Evolutionary conservation across 2,329 filamentous ascomycete genomes (phyloP).

Genomic region (Monilinia polystroma): DNA sequence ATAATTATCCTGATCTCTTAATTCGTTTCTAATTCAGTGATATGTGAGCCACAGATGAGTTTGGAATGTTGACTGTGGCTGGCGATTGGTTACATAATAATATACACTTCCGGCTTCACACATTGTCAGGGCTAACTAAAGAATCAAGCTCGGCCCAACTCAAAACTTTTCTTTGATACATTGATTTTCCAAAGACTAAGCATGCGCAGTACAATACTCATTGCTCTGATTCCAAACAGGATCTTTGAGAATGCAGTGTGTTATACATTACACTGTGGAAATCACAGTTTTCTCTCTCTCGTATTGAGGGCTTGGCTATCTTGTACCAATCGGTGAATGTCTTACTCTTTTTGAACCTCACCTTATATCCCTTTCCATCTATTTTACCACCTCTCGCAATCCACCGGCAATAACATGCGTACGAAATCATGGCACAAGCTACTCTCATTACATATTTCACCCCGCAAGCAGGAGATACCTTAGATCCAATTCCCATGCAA

Average conservation of each 20-base stretch:
- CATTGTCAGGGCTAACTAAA: neutral
- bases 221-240: neutral
- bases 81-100: neutral
- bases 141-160: neutral
- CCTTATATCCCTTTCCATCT: neutral
- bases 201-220: neutral
- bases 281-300: neutral
- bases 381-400: neutral
- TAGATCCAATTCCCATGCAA: neutral
- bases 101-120: neutral
- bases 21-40: neutral
- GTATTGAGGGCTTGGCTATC: conserved; percentile 3
- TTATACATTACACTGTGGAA: neutral
- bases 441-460: conserved; percentile 7
- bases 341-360: conserved; percentile 4
- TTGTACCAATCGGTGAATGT: neutral
- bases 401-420: conserved; percentile 13
- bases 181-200: neutral
- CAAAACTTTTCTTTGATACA: neutral
- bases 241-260: neutral
- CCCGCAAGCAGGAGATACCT: neutral
- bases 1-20: neutral
- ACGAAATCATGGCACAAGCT: conserved; percentile 11
- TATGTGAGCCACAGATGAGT: neutral
- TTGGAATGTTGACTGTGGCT: conserved; percentile 3